Percentiles rank a stretch among this genome's conserved stretches.
Evolutionary conservation across 2,329 filamentous ascomycete genomes (phyloP).

Genomic region (Grosmannia huntii): DNA sequence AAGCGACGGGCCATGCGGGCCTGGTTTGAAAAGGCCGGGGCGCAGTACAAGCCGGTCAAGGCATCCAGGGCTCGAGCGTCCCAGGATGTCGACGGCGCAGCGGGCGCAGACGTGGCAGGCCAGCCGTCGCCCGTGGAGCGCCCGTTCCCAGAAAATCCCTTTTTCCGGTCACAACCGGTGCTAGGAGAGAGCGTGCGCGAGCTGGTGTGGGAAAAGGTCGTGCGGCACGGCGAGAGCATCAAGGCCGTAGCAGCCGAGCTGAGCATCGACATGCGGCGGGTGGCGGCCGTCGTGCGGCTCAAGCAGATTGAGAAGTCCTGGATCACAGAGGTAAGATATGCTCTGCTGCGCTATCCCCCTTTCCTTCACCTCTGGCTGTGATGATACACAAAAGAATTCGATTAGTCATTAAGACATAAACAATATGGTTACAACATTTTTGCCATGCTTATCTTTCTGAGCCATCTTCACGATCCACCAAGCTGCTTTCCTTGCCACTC

Average conservation of each 20-base stretch:
- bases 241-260: slow-evolving; percentile 66
- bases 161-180: slow-evolving; percentile 59
- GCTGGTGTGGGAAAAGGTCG: slow-evolving; percentile 59
- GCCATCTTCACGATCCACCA: slow-evolving; percentile 23
- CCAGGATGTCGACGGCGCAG: background rate
- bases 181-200: slow-evolving; percentile 62
- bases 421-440: slow-evolving; percentile 64
- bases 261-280: slow-evolving; percentile 68
- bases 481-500: slow-evolving; percentile 6
- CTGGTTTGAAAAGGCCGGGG: slow-evolving; percentile 1
- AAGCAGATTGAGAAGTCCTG: slow-evolving; percentile 77
- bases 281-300: slow-evolving; percentile 73
- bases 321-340: slow-evolving; percentile 71
- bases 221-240: slow-evolving; percentile 52
- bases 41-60: background rate
- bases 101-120: background rate
- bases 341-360: slow-evolving; percentile 2
- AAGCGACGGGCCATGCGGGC: slow-evolving; percentile 1
- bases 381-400: slow-evolving; percentile 60
- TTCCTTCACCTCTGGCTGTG: slow-evolving; percentile 20
- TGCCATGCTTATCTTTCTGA: slow-evolving; percentile 48
- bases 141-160: slow-evolving; percentile 63
- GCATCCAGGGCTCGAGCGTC: background rate
- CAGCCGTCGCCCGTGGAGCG: background rate
- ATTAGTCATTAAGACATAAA: slow-evolving; percentile 99